Percentiles rank a stretch among this genome's conserved stretches.
These are phyloP conservation scores for Hyaloscypha variabilis DNA, from an alignment of 495 filamentous ascomycete species.

Conservation along the genomic window DNA sequence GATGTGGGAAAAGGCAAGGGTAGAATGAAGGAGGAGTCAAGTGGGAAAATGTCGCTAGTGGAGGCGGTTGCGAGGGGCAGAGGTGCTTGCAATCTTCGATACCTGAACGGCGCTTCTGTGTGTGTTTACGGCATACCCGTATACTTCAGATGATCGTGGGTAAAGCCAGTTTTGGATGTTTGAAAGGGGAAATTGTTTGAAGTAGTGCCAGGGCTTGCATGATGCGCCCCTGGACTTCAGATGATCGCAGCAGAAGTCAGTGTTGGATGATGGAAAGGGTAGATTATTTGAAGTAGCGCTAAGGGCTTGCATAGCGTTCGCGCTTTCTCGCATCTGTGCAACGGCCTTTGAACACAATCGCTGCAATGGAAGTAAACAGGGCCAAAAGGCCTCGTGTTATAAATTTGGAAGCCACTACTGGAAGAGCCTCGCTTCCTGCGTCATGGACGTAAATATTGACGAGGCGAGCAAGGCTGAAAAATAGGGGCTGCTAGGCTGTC, in stretches of 20 bases:
- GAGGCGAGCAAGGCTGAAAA: too few species aligned
- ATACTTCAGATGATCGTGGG: conserved; percentile 60
- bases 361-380: too few species aligned
- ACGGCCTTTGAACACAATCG: too few species aligned
- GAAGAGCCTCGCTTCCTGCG: too few species aligned
- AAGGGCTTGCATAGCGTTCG: too few species aligned
- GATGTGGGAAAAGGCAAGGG: conserved; percentile 32
- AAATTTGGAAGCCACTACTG: too few species aligned
- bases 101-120: conserved; percentile 89
- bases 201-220: too few species aligned
- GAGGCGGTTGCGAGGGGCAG: conserved; percentile 77
- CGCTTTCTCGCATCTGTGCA: too few species aligned
- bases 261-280: neutral
- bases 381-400: too few species aligned
- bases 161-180: neutral
- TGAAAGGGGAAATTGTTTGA: neutral
- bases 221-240: conserved; percentile 85
- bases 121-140: conserved; percentile 95
- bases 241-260: conserved; percentile 30
- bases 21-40: conserved; percentile 24
- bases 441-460: too few species aligned
- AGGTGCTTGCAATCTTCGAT: conserved; percentile 77
- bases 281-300: too few species aligned
- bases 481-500: too few species aligned
- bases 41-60: conserved; percentile 53